Evolutionary conservation across 2,329 filamentous ascomycete species (phyloP).

Genomic region (Aureobasidium sp.): DNA sequence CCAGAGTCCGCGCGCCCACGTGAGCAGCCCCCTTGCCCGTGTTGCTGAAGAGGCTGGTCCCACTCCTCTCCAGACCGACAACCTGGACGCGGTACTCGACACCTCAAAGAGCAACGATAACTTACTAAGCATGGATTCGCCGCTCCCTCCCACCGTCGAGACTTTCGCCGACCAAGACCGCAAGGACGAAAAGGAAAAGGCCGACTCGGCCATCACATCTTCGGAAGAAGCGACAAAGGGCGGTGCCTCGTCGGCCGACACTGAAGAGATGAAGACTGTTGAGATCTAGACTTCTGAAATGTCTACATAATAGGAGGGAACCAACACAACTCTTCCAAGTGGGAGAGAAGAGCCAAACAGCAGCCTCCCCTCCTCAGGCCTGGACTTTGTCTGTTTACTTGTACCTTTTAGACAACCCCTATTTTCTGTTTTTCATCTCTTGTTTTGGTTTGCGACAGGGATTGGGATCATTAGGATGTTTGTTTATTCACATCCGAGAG

Average conservation of each 20-base stretch:
- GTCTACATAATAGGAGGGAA: neutral
- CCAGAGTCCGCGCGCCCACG: constrained; percentile 59
- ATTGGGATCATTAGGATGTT: neutral
- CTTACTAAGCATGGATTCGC: constrained; percentile 11
- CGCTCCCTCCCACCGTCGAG: constrained; percentile 11
- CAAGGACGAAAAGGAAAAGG: constrained; percentile 1
- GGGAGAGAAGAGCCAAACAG: neutral
- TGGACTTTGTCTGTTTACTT: neutral
- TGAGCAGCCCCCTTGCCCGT: constrained; percentile 65
- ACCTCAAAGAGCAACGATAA: constrained; percentile 12
- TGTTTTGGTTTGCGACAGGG: constrained; percentile 4
- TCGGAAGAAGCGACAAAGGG: constrained; percentile 27
- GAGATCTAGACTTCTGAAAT: constrained; percentile 30
- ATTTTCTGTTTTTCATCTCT: neutral
- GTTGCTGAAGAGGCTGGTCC: constrained; percentile 60
- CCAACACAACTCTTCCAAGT: neutral
- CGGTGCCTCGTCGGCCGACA: constrained; percentile 13
- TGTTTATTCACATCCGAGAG: neutral
- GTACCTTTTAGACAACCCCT: constrained; percentile 5
- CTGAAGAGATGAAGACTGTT: constrained; percentile 42
- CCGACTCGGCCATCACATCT: constrained; percentile 28
- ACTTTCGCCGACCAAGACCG: constrained; percentile 10
- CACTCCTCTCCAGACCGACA: constrained; percentile 8
- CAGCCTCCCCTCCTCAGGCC: neutral
- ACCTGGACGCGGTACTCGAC: constrained; percentile 1